A percentile compares a stretch with the other conserved stretches of the same genome.
These are phyloP conservation scores for Kwoniella sp. DNA, from an alignment of 768 basidiomycete species.

Conservation along the genomic window DNA sequence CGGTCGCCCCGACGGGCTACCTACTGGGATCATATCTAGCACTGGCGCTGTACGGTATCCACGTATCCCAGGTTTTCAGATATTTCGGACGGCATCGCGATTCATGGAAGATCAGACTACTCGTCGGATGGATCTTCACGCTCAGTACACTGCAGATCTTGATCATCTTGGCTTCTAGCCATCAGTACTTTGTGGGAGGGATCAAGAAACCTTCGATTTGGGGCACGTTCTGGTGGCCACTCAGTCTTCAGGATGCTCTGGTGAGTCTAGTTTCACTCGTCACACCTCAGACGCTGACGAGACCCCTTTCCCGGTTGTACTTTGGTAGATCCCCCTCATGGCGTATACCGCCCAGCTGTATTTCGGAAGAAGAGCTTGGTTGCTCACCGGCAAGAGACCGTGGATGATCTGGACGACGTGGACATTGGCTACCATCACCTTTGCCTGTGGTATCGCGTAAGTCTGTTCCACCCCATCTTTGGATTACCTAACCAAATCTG, in stretches of 20 bases:
- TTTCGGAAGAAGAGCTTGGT: conserved; percentile 47
- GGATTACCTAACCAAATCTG: not conserved
- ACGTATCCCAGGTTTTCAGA: conserved; percentile 39
- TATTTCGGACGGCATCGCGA: conserved; percentile 32
- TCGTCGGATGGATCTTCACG: conserved; percentile 41
- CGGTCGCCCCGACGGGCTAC: conserved; percentile 23
- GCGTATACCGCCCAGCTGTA: conserved; percentile 47
- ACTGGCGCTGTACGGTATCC: conserved; percentile 41
- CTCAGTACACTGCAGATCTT: conserved; percentile 44
- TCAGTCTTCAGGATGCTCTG: conserved; percentile 49
- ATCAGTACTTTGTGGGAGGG: conserved; percentile 45
- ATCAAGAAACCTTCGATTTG: conserved; percentile 34
- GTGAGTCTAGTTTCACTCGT: conserved; percentile 29
- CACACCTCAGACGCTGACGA: not conserved
- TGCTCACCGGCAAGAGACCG: conserved; percentile 31
- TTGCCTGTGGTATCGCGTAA: conserved; percentile 44
- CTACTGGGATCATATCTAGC: conserved; percentile 27
- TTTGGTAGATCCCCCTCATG: conserved; percentile 43
- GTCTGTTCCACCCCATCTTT: conserved; percentile 14
- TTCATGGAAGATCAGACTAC: conserved; percentile 15
- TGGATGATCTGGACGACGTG: conserved; percentile 38
- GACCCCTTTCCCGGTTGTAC: not conserved
- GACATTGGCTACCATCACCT: conserved; percentile 35
- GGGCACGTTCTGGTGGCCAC: conserved; percentile 49
- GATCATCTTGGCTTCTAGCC: conserved; percentile 39